A percentile compares a stretch with the other conserved stretches of the same genome.
Conservation (phyloP, 805 yeast genomes). For the Maudiozyma serrabonitensis region DNA sequence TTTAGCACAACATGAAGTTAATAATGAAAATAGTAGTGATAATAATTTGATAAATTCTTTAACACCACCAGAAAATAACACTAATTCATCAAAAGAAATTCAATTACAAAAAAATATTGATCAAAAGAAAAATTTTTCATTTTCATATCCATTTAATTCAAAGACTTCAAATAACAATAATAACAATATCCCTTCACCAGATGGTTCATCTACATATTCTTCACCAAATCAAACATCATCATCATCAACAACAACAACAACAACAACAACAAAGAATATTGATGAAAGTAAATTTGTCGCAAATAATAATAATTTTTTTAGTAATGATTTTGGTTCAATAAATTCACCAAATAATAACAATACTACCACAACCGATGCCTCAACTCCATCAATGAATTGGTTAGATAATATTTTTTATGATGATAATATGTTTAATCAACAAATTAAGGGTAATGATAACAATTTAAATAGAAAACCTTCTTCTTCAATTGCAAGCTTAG, state of each 20-base stretch:
- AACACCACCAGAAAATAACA: conserved; percentile 9
- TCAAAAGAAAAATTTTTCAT: conserved; percentile 31
- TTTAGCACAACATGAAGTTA: conserved; percentile 12
- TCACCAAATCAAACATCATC: conserved; percentile 1
- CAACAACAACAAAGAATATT: too few species aligned
- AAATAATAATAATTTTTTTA: conserved; percentile 1
- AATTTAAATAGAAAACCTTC: neutral
- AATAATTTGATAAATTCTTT: conserved; percentile 7
- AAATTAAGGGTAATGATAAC: neutral
- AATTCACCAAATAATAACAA: neutral
- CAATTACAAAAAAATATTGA: conserved; percentile 9
- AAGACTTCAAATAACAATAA: conserved; percentile 20
- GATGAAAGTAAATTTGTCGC: neutral
- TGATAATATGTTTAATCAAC: conserved; percentile 7
- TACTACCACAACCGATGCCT: neutral
- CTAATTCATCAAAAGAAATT: neutral
- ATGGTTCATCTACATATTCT: conserved; percentile 2
- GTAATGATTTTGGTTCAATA: neutral
- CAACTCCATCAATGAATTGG: conserved; percentile 6
- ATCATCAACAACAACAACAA: too few species aligned
- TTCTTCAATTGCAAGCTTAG: conserved; percentile 6
- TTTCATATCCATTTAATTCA: conserved; percentile 40
- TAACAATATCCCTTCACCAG: conserved; percentile 7
- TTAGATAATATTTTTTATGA: conserved; percentile 16
- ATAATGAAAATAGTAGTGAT: neutral